Conservation (phyloP, 2,329 filamentous ascomycete genomes). For the Thielaviopsis ethacetica region DNA sequence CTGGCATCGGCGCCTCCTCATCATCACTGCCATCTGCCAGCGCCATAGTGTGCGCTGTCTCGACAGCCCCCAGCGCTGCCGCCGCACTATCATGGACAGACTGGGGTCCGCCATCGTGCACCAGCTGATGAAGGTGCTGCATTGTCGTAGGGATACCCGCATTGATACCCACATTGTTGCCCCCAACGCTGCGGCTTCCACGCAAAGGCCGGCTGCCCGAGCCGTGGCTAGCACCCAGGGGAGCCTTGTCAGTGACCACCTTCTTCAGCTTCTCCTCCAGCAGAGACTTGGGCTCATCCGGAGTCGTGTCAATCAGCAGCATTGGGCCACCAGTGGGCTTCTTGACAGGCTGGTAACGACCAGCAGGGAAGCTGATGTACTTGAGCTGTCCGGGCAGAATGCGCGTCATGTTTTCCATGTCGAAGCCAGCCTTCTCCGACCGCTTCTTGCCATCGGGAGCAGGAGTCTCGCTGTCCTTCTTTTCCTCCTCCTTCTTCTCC, state of each 20-base stretch:
- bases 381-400: conserved; percentile 87
- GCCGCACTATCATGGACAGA: conserved; percentile 27
- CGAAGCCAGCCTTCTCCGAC: conserved; percentile 93
- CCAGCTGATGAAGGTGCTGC: conserved; percentile 8
- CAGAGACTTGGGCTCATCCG: conserved; percentile 60
- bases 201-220: conserved; percentile 16
- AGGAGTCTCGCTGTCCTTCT: conserved; percentile 35
- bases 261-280: conserved; percentile 92
- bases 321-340: conserved; percentile 90
- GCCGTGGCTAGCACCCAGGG: conserved; percentile 26
- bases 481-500: conserved; percentile 43
- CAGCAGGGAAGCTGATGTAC: conserved; percentile 82
- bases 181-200: conserved; percentile 20
- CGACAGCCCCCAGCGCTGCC: conserved; percentile 53
- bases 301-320: conserved; percentile 71
- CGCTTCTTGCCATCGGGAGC: conserved; percentile 63
- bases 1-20: conserved; percentile 53
- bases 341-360: conserved; percentile 80
- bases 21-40: conserved; percentile 68
- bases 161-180: not conserved
- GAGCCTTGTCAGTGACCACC: conserved; percentile 44
- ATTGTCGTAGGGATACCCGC: not conserved
- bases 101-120: conserved; percentile 14
- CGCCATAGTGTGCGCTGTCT: conserved; percentile 53
- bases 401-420: conserved; percentile 91